A percentile compares a stretch with the other conserved stretches of the same genome.
These are phyloP conservation scores for Microdochium bolleyi DNA, from an alignment of 2,329 filamentous ascomycete species.

Conservation along the genomic window DNA sequence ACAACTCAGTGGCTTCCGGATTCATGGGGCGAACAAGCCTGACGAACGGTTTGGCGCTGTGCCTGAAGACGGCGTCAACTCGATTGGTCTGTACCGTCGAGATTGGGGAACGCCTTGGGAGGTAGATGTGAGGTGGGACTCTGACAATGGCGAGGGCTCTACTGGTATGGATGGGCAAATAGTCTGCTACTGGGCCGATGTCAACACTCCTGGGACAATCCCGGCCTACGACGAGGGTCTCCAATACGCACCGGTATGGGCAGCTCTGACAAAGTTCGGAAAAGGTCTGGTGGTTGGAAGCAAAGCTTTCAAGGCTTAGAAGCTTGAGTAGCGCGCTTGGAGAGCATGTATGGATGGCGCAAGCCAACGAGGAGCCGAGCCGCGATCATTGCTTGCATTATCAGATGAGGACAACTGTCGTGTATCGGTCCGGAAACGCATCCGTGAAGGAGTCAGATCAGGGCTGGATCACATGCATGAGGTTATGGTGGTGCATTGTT, in stretches of 20 bases:
- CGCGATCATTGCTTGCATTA: too few species aligned
- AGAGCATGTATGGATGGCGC: too few species aligned
- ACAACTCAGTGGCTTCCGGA: conserved; percentile 56
- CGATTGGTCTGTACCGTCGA: conserved; percentile 75
- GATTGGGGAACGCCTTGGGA: conserved; percentile 71
- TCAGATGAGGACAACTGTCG: too few species aligned
- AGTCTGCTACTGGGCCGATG: conserved; percentile 82
- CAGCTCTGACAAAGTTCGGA: conserved; percentile 63
- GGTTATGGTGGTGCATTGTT: too few species aligned
- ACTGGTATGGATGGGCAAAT: conserved; percentile 52
- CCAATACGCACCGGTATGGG: conserved; percentile 74
- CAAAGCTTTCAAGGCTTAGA: conserved; percentile 56
- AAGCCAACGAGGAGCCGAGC: too few species aligned
- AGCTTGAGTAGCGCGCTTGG: not conserved
- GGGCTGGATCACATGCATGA: too few species aligned
- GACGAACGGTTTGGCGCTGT: conserved; percentile 59
- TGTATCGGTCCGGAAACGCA: too few species aligned
- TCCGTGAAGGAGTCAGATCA: too few species aligned
- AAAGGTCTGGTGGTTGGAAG: conserved; percentile 78
- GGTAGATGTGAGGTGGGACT: conserved; percentile 62
- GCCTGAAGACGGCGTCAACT: conserved; percentile 53
- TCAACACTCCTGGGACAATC: conserved; percentile 62
- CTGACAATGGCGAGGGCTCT: conserved; percentile 20
- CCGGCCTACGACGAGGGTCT: conserved; percentile 77
- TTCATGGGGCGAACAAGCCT: conserved; percentile 51